Conservation (phyloP, 306 rosid species). For the Chamaecrista fasciculata region DNA sequence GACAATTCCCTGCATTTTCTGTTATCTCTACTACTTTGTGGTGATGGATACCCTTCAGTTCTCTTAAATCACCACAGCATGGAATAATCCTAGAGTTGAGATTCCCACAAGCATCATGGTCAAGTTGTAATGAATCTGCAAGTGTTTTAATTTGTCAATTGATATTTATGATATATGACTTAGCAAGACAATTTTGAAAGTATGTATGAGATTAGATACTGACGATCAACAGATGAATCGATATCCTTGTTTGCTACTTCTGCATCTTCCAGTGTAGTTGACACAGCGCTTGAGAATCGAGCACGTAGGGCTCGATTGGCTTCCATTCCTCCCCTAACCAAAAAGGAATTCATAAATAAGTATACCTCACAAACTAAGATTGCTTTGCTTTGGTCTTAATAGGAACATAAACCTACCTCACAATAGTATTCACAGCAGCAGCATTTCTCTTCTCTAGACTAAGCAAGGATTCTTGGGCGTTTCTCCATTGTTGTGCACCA, state of each 20-base stretch:
- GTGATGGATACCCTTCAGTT: conserved; percentile 91
- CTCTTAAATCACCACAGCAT: conserved; percentile 86
- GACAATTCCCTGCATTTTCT: conserved; percentile 82
- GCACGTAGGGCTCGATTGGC: conserved; percentile 72
- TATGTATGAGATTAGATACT: conserved; percentile 42
- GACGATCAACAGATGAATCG: conserved; percentile 75
- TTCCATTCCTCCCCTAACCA: conserved; percentile 76
- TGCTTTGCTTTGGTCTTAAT: not conserved
- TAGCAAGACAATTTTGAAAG: not conserved
- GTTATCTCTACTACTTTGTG: conserved; percentile 89
- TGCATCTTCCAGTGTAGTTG: conserved; percentile 80
- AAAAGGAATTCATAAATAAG: conserved; percentile 15
- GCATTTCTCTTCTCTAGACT: conserved; percentile 71
- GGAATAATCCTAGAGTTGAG: conserved; percentile 79
- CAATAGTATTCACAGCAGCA: conserved; percentile 75
- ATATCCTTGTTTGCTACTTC: conserved; percentile 75
- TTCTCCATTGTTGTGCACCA: conserved; percentile 93
- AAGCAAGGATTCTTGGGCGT: conserved; percentile 89
- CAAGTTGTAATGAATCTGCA: conserved; percentile 95
- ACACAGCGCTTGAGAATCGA: conserved; percentile 68
- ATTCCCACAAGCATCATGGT: conserved; percentile 88
- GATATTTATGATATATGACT: not conserved
- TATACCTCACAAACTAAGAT: conserved; percentile 11
- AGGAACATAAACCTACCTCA: conserved; percentile 55
- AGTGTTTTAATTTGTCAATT: conserved; percentile 30